Evolutionary conservation across 768 basidiomycete genomes (phyloP).

Genomic region (Trametes meyenii): DNA sequence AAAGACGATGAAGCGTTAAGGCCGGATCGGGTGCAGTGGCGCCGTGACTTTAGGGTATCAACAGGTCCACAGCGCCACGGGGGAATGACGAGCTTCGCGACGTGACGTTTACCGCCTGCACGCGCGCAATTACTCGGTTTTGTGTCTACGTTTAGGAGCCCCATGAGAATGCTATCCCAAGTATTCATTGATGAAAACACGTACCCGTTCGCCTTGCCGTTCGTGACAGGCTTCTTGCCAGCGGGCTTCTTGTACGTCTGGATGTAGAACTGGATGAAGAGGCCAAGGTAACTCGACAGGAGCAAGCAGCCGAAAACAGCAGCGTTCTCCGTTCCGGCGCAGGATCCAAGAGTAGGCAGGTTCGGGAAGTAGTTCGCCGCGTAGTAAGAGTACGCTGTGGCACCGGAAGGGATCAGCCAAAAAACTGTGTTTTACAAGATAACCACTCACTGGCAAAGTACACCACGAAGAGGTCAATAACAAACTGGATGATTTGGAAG

Average conservation of each 20-base stretch:
- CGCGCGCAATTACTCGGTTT: conserved; percentile 36
- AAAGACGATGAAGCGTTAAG: conserved; percentile 16
- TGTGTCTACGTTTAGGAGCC: conserved; percentile 31
- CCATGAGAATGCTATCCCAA: not conserved
- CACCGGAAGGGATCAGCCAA: too few species aligned
- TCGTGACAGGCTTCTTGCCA: conserved; percentile 39
- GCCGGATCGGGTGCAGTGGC: not conserved
- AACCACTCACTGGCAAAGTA: conserved; percentile 89
- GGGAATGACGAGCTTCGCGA: conserved; percentile 7
- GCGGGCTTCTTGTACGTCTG: conserved; percentile 76
- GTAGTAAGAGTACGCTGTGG: conserved; percentile 79
- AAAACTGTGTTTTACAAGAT: too few species aligned
- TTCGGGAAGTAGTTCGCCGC: conserved; percentile 56
- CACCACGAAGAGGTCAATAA: conserved; percentile 87
- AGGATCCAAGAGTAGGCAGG: conserved; percentile 77
- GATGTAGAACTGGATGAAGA: conserved; percentile 96
- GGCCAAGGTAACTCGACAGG: conserved; percentile 85
- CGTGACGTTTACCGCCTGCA: conserved; percentile 1
- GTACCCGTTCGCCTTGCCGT: conserved; percentile 49
- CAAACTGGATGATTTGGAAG: conserved; percentile 96
- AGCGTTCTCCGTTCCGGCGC: conserved; percentile 86
- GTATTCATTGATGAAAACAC: conserved; percentile 26
- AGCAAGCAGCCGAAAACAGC: conserved; percentile 89
- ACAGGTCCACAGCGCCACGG: conserved; percentile 14
- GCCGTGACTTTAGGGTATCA: conserved; percentile 28